These are phyloP conservation scores for Dissophora ornata DNA, from an alignment of 192 early-diverging fungal genomes.

Conservation along the genomic window DNA sequence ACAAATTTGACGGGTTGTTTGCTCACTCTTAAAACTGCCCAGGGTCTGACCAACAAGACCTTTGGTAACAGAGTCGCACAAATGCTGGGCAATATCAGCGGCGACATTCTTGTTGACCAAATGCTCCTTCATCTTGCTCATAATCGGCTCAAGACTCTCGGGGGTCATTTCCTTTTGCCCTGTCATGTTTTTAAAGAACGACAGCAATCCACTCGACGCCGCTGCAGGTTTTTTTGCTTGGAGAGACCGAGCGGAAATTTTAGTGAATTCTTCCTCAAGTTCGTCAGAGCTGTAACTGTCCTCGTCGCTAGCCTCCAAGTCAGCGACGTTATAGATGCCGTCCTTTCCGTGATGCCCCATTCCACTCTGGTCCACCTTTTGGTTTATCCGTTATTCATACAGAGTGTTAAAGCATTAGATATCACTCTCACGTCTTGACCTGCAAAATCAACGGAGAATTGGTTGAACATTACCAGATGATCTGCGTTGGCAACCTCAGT, in stretches of 20 bases:
- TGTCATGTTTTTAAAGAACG: conserved; percentile 79
- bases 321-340: conserved; percentile 82
- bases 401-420: not conserved
- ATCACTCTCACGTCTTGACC: too few relatives aligned
- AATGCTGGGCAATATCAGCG: conserved; percentile 83
- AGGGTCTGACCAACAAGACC: conserved; percentile 81
- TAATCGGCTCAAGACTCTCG: conserved; percentile 78
- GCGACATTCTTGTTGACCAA: conserved; percentile 95
- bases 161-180: conserved; percentile 77
- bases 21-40: conserved; percentile 78
- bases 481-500: conserved; percentile 28
- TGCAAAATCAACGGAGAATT: too few relatives aligned
- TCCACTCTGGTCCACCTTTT: conserved; percentile 71
- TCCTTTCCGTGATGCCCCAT: conserved; percentile 72
- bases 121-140: conserved; percentile 92
- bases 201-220: conserved; percentile 63
- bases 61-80: conserved; percentile 82
- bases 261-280: conserved; percentile 58
- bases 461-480: conserved; percentile 37
- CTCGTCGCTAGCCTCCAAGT: conserved; percentile 67
- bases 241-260: conserved; percentile 32
- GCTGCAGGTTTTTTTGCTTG: conserved; percentile 25
- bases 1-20: too few relatives aligned
- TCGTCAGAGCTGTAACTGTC: conserved; percentile 68
- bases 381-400: too few relatives aligned